A percentile compares a stretch with the other conserved stretches of the same genome.
Evolutionary conservation across 805 yeast genomes (phyloP).

Genomic region (Kregervanrija delftensis): DNA sequence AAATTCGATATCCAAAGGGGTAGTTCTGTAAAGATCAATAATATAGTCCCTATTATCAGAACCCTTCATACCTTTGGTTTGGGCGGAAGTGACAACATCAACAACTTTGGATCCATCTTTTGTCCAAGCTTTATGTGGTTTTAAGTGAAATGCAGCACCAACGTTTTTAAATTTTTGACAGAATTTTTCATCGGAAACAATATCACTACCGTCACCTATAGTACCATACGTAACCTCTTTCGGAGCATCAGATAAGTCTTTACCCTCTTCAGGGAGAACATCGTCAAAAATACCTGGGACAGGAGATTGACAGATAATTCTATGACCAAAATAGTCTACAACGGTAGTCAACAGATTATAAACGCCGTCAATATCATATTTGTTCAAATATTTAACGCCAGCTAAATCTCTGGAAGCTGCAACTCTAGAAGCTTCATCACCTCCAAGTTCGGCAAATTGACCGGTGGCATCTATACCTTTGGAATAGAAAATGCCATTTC

Average conservation of each 20-base stretch:
- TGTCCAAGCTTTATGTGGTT: constrained; percentile 53
- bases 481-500: constrained; percentile 84
- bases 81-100: constrained; percentile 61
- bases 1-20: constrained; percentile 80
- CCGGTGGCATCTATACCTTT: constrained; percentile 67
- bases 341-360: constrained; percentile 74
- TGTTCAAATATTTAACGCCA: constrained; percentile 62
- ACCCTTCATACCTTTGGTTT: constrained; percentile 81
- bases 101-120: constrained; percentile 35
- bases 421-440: constrained; percentile 79
- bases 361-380: constrained; percentile 55
- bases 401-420: constrained; percentile 73
- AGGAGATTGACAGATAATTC: constrained; percentile 89
- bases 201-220: constrained; percentile 48
- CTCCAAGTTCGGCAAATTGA: constrained; percentile 60
- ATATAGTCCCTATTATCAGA: constrained; percentile 79
- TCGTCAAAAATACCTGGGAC: constrained; percentile 81
- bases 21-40: constrained; percentile 74
- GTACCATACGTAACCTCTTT: constrained; percentile 68
- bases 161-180: constrained; percentile 49
- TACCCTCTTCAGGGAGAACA: constrained; percentile 31
- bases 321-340: constrained; percentile 83
- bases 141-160: constrained; percentile 73
- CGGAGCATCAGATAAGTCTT: constrained; percentile 27
- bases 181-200: constrained; percentile 48